phyloP scores from a whole-genome alignment of 148 eudicot species.

The Chenopodium album region DNA sequence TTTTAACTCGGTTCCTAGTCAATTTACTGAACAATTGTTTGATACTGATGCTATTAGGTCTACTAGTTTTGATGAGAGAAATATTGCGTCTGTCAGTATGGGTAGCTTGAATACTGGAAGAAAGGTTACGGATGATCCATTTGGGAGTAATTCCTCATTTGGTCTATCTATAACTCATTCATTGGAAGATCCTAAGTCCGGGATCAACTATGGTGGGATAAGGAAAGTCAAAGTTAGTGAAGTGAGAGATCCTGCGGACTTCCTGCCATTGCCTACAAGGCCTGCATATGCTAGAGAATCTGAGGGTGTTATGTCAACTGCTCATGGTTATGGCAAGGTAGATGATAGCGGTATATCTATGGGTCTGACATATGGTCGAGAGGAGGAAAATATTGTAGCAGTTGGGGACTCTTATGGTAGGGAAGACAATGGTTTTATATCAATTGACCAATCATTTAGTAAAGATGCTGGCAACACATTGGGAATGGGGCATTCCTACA shows the following conservation, averaged over 20 bases:
- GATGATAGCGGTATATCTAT: conserved; percentile 39
- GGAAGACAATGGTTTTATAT: conserved; percentile 36
- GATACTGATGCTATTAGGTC: conserved; percentile 37
- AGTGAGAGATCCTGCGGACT: conserved; percentile 53
- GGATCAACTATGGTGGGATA: conserved; percentile 48
- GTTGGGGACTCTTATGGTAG: conserved; percentile 36
- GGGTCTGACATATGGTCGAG: conserved; percentile 44
- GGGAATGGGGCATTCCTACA: conserved; percentile 26
- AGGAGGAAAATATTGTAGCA: conserved; percentile 28
- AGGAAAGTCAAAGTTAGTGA: conserved; percentile 73
- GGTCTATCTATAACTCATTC: conserved; percentile 53
- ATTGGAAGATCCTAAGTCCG: conserved; percentile 40
- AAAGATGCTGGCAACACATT: conserved; percentile 29
- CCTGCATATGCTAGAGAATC: conserved; percentile 36
- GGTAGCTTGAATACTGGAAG: conserved; percentile 36
- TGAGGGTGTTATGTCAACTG: conserved; percentile 28
- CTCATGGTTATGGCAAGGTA: conserved; percentile 37
- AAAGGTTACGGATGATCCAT: conserved; percentile 41
- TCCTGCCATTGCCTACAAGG: conserved; percentile 43
- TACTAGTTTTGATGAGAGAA: conserved; percentile 46
- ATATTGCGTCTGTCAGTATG: conserved; percentile 33
- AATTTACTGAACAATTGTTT: conserved; percentile 39
- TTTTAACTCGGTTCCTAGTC: conserved; percentile 45
- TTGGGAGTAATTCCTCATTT: conserved; percentile 39
- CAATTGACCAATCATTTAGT: conserved; percentile 41